Base-by-base conservation (phyloP, 305 asterid species). In the Solanum hybrid region DNA sequence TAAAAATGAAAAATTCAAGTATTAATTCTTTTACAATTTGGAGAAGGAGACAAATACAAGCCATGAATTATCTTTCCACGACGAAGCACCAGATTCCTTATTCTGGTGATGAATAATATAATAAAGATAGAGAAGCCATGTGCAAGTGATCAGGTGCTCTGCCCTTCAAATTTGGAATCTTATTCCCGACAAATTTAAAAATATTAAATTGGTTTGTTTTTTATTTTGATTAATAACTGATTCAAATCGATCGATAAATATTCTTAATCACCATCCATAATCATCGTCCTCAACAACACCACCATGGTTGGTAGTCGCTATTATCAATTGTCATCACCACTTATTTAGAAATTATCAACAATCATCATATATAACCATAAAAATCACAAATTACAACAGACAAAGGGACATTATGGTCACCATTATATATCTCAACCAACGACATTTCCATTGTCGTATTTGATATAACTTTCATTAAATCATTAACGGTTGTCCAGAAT, bases 121-220 rank as follows among this genome's bases (percentile, higher is more conserved):
- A 79, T 79, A 36, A 57, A 34, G 85, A 34, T 22, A n/a, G 86
- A 36, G 61, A n/a, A 79, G 33, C 33, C 86, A 79, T n/a, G 86
- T 37, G 61, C 33, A 36, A 26, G 10, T 36, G 17, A 12, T n/a
- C 4, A 12, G 15, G 86, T 36, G 57, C 86, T 79, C 12, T 79
- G 12, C 24, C 86, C 32, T 79, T 34, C 85, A 12, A 36, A 79
- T n/a, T 79, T 79, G 32, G 86, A 79, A 79, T 79, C 61, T 79
- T 79, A 79, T n/a, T 79, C 61, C n/a, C 61, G 2, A 37, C 86
- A 80, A 22, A 6, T 57, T 17, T 17, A 6, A 57, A 57, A 57
- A 3, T 57, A 57, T 57, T 57, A 7, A 6, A 17, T 57, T 3
- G 4, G 3, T 17, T 7, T 57, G 10, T 6, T 57, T 6, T 2